A percentile compares a stretch with the other conserved stretches of the same genome.
Evolutionary conservation across 306 rosid genomes (phyloP).

Genomic region (Vigna angularis): DNA sequence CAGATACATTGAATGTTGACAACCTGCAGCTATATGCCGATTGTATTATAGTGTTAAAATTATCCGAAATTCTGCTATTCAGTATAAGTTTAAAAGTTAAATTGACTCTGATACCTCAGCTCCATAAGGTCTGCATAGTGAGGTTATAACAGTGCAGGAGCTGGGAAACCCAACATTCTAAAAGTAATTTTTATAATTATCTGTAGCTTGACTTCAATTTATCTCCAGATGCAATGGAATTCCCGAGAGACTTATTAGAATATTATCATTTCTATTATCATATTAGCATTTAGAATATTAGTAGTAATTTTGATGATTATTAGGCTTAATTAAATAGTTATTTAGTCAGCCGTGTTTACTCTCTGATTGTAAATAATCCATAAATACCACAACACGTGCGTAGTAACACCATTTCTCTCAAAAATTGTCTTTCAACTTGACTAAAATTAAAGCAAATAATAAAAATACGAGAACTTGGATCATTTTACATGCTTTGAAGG

Average conservation of each 20-base stretch:
- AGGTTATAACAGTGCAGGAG: not conserved
- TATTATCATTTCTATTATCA: not conserved
- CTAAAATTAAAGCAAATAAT: too few relatives aligned
- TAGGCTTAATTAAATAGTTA: too few relatives aligned
- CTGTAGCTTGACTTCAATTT: conserved; percentile 30
- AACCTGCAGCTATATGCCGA: not conserved
- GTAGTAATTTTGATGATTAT: not conserved
- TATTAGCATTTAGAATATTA: not conserved
- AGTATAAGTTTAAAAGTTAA: not conserved
- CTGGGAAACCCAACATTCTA: not conserved
- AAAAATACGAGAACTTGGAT: conserved; percentile 18
- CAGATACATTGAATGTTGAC: not conserved
- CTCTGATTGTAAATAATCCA: too few relatives aligned
- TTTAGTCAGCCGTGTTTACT: too few relatives aligned
- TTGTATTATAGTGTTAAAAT: not conserved
- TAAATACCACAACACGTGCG: too few relatives aligned
- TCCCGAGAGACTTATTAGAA: not conserved
- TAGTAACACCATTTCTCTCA: too few relatives aligned
- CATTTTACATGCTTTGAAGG: not conserved
- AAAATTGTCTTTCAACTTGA: too few relatives aligned
- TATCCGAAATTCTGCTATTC: conserved; percentile 5
- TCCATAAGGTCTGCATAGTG: conserved; percentile 11
- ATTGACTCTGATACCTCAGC: conserved; percentile 16
- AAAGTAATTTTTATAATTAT: conserved; percentile 18
- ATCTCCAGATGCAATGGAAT: conserved; percentile 13